Evolutionary conservation across 176 grass and related monocot species (phyloP).

Genomic region (Oryza punctata): DNA sequence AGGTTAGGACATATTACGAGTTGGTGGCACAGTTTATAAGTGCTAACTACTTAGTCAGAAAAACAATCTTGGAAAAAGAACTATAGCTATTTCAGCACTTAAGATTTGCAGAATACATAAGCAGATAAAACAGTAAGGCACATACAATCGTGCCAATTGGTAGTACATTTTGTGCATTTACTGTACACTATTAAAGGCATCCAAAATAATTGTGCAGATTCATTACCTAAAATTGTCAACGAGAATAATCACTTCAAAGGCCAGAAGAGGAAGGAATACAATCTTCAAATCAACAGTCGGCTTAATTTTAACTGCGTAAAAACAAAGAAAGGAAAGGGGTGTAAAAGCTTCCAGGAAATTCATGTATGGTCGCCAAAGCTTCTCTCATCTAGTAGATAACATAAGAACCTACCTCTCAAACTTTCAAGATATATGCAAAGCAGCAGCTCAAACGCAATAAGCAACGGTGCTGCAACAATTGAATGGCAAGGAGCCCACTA

Average conservation of each 20-base stretch:
- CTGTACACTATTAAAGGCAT: not conserved
- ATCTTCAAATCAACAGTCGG: slow-evolving; percentile 82
- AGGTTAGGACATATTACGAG: too few relatives aligned
- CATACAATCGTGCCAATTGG: not conserved
- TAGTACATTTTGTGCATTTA: not conserved
- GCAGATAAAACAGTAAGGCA: not conserved
- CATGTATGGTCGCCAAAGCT: not conserved
- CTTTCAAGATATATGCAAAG: slow-evolving; percentile 91
- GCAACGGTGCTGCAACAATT: slow-evolving; percentile 70
- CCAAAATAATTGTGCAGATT: not conserved
- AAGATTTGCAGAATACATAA: not conserved
- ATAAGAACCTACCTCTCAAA: slow-evolving; percentile 54
- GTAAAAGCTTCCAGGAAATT: not conserved
- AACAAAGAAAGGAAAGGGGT: slow-evolving; percentile 18
- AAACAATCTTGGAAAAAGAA: not conserved
- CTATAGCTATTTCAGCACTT: not conserved
- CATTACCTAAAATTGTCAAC: slow-evolving; percentile 94
- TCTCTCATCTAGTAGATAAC: not conserved
- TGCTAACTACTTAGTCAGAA: not conserved
- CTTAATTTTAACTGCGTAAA: slow-evolving; percentile 41
- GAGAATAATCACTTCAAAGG: slow-evolving; percentile 86
- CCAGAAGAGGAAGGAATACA: slow-evolving; percentile 83
- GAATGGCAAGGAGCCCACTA: slow-evolving; percentile 98
- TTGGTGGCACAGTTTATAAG: not conserved
- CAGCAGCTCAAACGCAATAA: slow-evolving; percentile 87